Conservation (phyloP, 371 early-diverging fungal genomes). For the Actinomortierella wolfii region DNA sequence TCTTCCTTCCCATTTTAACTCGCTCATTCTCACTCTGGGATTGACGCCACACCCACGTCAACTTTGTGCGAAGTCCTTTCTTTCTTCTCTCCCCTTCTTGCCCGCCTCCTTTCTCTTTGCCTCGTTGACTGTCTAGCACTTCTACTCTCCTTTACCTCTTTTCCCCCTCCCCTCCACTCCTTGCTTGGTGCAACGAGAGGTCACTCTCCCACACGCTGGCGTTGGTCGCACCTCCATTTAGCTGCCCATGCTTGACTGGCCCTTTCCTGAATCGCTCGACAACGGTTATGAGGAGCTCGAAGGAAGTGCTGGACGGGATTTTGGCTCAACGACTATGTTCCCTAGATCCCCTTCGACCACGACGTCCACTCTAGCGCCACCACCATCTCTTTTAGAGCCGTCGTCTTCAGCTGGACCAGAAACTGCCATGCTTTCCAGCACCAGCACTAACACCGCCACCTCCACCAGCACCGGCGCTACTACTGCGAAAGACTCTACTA, state of each 20-base stretch:
- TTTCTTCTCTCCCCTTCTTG: neutral
- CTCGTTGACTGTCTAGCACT: neutral
- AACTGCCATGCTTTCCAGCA: neutral
- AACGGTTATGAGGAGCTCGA: slow-evolving; percentile 36
- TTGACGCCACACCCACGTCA: neutral
- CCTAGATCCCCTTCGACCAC: slow-evolving; percentile 34
- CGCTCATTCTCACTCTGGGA: neutral
- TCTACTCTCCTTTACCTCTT: neutral
- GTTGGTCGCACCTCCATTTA: neutral
- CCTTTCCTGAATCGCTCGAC: slow-evolving; percentile 39
- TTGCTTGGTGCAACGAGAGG: neutral
- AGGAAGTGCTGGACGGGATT: slow-evolving; percentile 5
- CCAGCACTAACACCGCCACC: neutral
- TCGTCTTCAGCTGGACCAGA: slow-evolving; percentile 3
- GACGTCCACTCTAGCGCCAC: slow-evolving; percentile 16
- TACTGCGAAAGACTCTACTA: neutral
- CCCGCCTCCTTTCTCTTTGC: neutral
- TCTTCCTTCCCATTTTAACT: neutral
- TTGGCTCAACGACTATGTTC: slow-evolving; percentile 7
- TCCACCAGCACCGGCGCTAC: slow-evolving; percentile 8
- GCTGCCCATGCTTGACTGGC: slow-evolving; percentile 33
- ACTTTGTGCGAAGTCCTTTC: neutral
- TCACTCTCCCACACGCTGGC: neutral
- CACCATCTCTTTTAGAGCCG: slow-evolving; percentile 8
- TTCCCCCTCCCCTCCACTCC: neutral